Evolutionary conservation across 2,329 filamentous ascomycete species (phyloP), one percentile per base, ranked within the genome.

Genomic region (Mycocentrospora acerina): DNA sequence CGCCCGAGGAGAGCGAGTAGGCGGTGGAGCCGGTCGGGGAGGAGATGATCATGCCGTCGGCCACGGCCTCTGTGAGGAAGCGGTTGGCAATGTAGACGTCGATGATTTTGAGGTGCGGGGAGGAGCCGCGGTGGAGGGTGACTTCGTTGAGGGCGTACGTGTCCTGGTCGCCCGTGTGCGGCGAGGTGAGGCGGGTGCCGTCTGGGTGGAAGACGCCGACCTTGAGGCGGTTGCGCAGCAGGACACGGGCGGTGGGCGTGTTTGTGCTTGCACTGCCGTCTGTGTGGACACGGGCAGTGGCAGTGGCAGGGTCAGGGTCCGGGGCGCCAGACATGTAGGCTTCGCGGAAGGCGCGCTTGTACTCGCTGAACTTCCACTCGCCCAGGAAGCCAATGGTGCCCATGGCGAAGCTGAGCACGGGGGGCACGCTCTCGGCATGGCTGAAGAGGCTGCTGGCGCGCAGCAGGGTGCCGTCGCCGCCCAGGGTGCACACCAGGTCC

Each of bases 21-120:
- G 93, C 93, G 0, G 93, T 98, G 27, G 88, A 94, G 3, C 93
- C 93, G 0, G 93, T 98, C 0, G 93, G 93, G 0, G 91, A 96
- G 48, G 86, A 90, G 42, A 97, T 83, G 29, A 97, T 85, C 67
- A 98, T 94, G 34, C 93, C 93, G 65, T 98, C 93, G 1, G 90
- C 91, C 10, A 95, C 90, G 1, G 89, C 91, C 65, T 95, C 90
- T 2, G 93, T 98, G 30, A 98, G 75, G 57, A 93, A 94, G 37
- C 89, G 83, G 24, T 88, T 86, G 55, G 90, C 90, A 43, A 97
- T 85, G 58, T 83, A 93, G 29, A 98, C 88, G 59, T 95, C 88
- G 52, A 98, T 88, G 51, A 95, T 85, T 25, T 90, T 88, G 5
- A 98, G 79, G 66, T 97, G 91, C 0, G 93, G 89, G 48, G 91